A percentile compares a stretch with the other conserved stretches of the same genome.
These are phyloP conservation scores for Exidia glandulosa DNA, from an alignment of 768 basidiomycete genomes.

Conservation along the genomic window DNA sequence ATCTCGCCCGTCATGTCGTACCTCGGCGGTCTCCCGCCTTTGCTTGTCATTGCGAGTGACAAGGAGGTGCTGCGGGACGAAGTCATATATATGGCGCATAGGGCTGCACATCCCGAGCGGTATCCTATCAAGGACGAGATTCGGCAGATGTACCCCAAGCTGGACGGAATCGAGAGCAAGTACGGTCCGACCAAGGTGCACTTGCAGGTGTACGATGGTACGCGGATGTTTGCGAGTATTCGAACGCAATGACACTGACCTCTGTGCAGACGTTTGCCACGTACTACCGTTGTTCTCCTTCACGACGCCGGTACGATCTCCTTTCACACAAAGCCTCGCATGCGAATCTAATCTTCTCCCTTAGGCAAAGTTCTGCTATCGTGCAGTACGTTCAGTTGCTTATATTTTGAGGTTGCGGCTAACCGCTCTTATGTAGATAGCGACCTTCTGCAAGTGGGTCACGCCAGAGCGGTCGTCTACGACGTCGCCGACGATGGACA, in stretches of 20 bases:
- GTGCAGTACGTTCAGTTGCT: slow-evolving; percentile 20
- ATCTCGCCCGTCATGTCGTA: slow-evolving; percentile 65
- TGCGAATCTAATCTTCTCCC: slow-evolving; percentile 29
- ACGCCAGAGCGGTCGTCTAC: slow-evolving; percentile 3
- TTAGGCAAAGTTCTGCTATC: slow-evolving; percentile 70
- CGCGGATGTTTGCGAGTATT: slow-evolving; percentile 4
- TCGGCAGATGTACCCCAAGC: slow-evolving; percentile 1
- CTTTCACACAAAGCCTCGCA: slow-evolving; percentile 63
- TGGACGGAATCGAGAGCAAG: background rate
- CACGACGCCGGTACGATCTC: slow-evolving; percentile 49
- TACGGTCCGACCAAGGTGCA: slow-evolving; percentile 51
- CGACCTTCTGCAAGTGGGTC: slow-evolving; percentile 15
- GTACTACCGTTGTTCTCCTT: slow-evolving; percentile 66
- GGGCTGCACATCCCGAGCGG: slow-evolving; percentile 72
- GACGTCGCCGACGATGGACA: background rate
- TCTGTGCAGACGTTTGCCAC: slow-evolving; percentile 36
- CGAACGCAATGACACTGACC: background rate
- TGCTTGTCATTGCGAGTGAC: slow-evolving; percentile 76
- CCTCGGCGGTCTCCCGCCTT: slow-evolving; percentile 81
- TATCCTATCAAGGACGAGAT: slow-evolving; percentile 53
- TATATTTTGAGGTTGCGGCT: background rate
- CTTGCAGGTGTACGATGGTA: slow-evolving; percentile 86
- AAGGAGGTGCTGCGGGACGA: slow-evolving; percentile 91
- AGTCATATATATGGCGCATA: slow-evolving; percentile 87
- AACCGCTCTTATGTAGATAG: slow-evolving; percentile 9